These are phyloP conservation scores for Sanghuangporus baumii DNA, from an alignment of 1,284 basidiomycete genomes.

Conservation along the genomic window DNA sequence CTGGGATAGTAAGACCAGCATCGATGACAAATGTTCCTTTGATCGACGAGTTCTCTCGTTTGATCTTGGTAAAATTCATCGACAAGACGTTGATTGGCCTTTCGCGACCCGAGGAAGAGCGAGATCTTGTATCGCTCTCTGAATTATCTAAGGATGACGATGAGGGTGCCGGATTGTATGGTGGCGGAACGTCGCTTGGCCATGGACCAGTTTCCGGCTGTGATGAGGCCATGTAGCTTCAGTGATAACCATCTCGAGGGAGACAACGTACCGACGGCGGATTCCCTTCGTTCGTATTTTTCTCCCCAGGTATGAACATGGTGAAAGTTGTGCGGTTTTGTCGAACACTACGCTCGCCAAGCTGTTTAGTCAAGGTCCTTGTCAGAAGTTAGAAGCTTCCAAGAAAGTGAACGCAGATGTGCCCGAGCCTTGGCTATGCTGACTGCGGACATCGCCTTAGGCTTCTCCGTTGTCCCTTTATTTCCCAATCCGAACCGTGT, in stretches of 20 bases:
- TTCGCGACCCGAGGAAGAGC: neutral
- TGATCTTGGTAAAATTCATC: constrained; percentile 9
- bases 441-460: no score
- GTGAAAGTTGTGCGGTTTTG: no score
- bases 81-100: neutral
- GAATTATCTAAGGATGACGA: neutral
- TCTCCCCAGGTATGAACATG: no score
- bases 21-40: constrained; percentile 15
- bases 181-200: neutral
- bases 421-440: no score
- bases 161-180: neutral
- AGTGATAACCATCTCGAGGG: neutral
- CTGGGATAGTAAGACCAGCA: constrained; percentile 9
- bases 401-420: no score
- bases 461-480: no score
- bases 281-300: no score
- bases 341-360: no score
- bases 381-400: no score
- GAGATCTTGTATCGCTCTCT: neutral
- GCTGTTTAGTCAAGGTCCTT: no score
- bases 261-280: neutral
- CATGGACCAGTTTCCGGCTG: neutral
- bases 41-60: constrained; percentile 4
- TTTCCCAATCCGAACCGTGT: no score
- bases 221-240: neutral